These are phyloP conservation scores for Thelephora terrestris DNA, from an alignment of 1,284 basidiomycete genomes.

Conservation along the genomic window DNA sequence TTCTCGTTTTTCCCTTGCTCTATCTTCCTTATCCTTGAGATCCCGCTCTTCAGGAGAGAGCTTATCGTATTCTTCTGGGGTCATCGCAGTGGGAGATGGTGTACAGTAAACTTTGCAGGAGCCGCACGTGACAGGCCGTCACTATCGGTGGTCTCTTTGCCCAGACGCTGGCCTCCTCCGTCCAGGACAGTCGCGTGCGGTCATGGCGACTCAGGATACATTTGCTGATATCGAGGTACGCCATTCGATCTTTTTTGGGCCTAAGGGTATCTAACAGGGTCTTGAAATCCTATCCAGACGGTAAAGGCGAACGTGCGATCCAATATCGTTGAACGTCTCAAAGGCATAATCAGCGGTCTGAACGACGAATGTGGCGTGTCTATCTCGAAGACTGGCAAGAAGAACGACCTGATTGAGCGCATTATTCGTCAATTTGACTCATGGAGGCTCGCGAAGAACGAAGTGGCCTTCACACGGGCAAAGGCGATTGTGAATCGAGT, in stretches of 20 bases:
- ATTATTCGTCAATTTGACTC: conserved; percentile 44
- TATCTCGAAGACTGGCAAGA: conserved; percentile 71
- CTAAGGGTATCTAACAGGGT: conserved; percentile 1
- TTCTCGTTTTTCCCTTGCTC: conserved; percentile 64
- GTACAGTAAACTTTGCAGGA: neutral
- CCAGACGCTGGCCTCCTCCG: neutral
- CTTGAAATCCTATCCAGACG: conserved; percentile 25
- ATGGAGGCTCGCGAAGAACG: conserved; percentile 44
- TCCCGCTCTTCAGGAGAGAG: conserved; percentile 72
- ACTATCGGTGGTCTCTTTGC: neutral
- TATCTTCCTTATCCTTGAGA: conserved; percentile 57
- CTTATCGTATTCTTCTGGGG: conserved; percentile 60
- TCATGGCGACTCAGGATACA: conserved; percentile 37
- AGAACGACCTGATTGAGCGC: conserved; percentile 73
- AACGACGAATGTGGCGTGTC: conserved; percentile 64
- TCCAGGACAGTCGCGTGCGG: conserved; percentile 2
- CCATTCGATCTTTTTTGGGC: too few relatives aligned
- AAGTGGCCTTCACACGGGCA: conserved; percentile 57
- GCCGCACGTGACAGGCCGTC: conserved; percentile 9
- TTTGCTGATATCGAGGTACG: conserved; percentile 58
- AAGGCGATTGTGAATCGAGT: conserved; percentile 54
- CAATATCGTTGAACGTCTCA: conserved; percentile 72
- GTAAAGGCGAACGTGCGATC: conserved; percentile 36
- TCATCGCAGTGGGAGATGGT: conserved; percentile 23
- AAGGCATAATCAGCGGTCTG: conserved; percentile 60